Base-by-base conservation (phyloP, 2,329 filamentous ascomycete species). In the Trichoderma sp. region DNA sequence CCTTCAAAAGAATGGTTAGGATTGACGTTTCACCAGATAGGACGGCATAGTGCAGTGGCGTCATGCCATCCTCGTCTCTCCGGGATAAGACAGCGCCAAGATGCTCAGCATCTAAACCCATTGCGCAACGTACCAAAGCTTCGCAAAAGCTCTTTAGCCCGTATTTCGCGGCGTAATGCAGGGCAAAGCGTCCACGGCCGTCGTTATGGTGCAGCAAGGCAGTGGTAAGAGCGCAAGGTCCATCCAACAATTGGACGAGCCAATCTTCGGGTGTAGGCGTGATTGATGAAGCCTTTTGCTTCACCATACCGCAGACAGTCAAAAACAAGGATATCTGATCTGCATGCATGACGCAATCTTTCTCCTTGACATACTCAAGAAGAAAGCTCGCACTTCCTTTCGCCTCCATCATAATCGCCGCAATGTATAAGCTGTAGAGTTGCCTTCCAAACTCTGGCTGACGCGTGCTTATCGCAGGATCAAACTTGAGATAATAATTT, bases 31-130 rank as follows among this genome's bases (percentile, higher is more conserved):
- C 34, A 8, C 69, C 34, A 16, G 39, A 60, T 13, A 51, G 18
- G 32, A 61, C 59, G 54, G 69, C 69, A 28, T 58, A 66, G 34
- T 70, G 59, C 5, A 70, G 16, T 24, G 66, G 66, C 32, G 68
- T 67, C 21, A 34, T 54, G 28, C 49, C 56, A 16, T 56, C 37
- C 4, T 61, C 3, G 28, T 69, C 63, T 30, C 7, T 43, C 32
- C 8, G 24, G 21, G 2, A 43, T 16, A 43, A 59, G 5, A 34
- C 8, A 5, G 43, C 5, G 6, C 34, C 21, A 59, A 43, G 11
- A 28, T 43, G 32, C n/a, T 11, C 14, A 16, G 11, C 11, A 16
- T 30, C 56, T 4, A 21, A 59, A 43, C 11, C 11, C 13, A 18
- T 3, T 16, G 34, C 21, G 8, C 46, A 49, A 6, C 21, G 13